Evolutionary conservation across 345 rosid species (phyloP), one percentile per base, ranked within the genome.

Genomic region (Citrus cavaleriei): DNA sequence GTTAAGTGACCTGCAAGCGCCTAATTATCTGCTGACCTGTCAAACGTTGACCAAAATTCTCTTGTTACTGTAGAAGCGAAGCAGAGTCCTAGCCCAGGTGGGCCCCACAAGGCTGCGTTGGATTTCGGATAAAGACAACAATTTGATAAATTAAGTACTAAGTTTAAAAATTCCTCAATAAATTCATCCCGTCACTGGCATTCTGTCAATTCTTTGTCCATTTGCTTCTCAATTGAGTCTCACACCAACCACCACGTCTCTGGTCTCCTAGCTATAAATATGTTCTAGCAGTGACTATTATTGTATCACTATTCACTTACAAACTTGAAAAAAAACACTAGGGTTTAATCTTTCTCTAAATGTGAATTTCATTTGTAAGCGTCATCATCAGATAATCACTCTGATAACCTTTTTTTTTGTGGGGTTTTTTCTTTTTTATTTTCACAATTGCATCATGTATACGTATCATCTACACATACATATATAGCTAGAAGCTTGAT

Each of bases 131-230:
- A 34, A 22, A 27, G 35, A 34, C 75, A 12, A 37, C 65, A 22
- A 12, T 10, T 32, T 12, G 18, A 46, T 46, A 46, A 46, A n/a
- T 28, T 6, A 64, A 51, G 18, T 4, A 51, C 18, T 51, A 54
- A 54, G 18, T 16, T 16, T 54, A 5, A 16, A 54, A 54, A 4
- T 54, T 6, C 58, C 58, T 22, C 63, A n/a, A 57, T 57, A 10
- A 72, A 57, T 57, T 72, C 75, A 32, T 28, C 46, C 49, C 3
- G 42, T 55, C 63, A 54, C 3, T 69, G 57, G 6, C 62, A 0
- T 34, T 72, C 75, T 72, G 75, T 22, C 75, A 57, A 21, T 21
- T 57, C 27, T 54, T 46, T 32, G 64, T 72, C 74, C 63, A 54
- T 16, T 14, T 69, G 21, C 58, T 69, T 16, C 54, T 42, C 35